Conservation (phyloP, 164 flowering plant species). For the Nymphaea colorata region DNA sequence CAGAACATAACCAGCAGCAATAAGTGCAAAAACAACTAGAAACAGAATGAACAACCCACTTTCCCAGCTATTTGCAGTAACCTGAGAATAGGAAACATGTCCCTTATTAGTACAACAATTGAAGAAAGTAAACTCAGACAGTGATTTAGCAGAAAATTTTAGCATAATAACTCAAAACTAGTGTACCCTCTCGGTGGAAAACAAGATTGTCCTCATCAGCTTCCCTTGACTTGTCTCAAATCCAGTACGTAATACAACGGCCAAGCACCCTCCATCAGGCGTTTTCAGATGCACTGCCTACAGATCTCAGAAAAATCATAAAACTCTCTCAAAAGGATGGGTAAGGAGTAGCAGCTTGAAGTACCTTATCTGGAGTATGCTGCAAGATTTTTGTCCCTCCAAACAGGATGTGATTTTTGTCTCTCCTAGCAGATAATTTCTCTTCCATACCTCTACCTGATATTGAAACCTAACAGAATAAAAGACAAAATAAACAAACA, state of each 20-base stretch:
- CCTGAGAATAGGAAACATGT: constrained; percentile 28
- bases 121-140: too few relatives aligned
- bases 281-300: constrained; percentile 39
- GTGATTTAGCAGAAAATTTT: too few relatives aligned
- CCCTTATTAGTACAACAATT: neutral
- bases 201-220: constrained; percentile 90
- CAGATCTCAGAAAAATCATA: too few relatives aligned
- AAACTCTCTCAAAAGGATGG: neutral
- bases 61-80: constrained; percentile 99
- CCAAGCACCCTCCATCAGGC: constrained; percentile 97
- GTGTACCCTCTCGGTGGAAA: constrained; percentile 94
- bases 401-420: constrained; percentile 86
- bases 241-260: constrained; percentile 90
- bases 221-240: constrained; percentile 99
- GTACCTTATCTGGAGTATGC: constrained; percentile 91
- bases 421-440: constrained; percentile 60
- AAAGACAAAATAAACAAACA: neutral
- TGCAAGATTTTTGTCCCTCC: constrained; percentile 98
- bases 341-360: neutral
- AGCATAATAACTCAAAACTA: neutral
- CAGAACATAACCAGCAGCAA: constrained; percentile 98
- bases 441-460: constrained; percentile 58
- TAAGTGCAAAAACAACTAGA: constrained; percentile 85
- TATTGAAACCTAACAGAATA: constrained; percentile 49
- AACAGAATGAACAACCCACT: constrained; percentile 91